phyloP scores from a whole-genome alignment of 495 filamentous ascomycete genomes.

The Jackrogersella minutella region DNA sequence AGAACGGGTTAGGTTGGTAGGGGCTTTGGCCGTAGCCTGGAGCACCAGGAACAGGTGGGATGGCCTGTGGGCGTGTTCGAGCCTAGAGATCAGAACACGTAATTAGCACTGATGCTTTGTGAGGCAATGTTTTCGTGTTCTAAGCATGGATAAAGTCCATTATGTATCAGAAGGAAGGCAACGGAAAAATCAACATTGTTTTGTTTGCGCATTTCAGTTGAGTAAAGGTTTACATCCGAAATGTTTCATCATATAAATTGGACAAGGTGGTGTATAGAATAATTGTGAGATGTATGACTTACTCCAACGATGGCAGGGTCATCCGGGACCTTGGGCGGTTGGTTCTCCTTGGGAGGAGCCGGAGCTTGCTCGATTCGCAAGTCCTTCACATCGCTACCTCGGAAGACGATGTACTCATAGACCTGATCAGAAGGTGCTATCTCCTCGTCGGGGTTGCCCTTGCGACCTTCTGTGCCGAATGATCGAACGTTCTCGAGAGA shows the following conservation, averaged over 20 bases:
- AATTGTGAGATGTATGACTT: slow-evolving; percentile 58
- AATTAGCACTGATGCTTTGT: slow-evolving; percentile 36
- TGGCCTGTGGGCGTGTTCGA: slow-evolving; percentile 45
- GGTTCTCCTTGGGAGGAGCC: slow-evolving; percentile 68
- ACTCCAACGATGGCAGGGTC: slow-evolving; percentile 98
- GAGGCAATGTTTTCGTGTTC: background rate
- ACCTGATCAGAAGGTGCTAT: slow-evolving; percentile 80
- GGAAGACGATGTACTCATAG: slow-evolving; percentile 99
- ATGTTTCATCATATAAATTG: slow-evolving; percentile 76
- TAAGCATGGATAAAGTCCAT: slow-evolving; percentile 16
- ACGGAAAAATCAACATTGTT: slow-evolving; percentile 94
- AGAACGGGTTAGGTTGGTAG: slow-evolving; percentile 52
- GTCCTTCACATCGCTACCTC: slow-evolving; percentile 98
- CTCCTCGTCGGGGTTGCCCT: slow-evolving; percentile 77
- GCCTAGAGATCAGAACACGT: slow-evolving; percentile 42
- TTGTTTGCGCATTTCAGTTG: slow-evolving; percentile 89
- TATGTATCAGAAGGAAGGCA: slow-evolving; percentile 97
- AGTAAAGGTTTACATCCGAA: slow-evolving; percentile 81
- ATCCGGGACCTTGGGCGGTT: slow-evolving; percentile 82
- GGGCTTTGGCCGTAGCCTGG: slow-evolving; percentile 64
- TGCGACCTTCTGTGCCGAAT: slow-evolving; percentile 91
- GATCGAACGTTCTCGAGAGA: slow-evolving; percentile 94
- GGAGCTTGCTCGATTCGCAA: slow-evolving; percentile 86
- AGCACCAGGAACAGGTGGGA: slow-evolving; percentile 57
- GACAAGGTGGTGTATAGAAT: slow-evolving; percentile 10